These are phyloP conservation scores for Erodium maritimum DNA, from an alignment of 345 rosid species.

Conservation along the genomic window DNA sequence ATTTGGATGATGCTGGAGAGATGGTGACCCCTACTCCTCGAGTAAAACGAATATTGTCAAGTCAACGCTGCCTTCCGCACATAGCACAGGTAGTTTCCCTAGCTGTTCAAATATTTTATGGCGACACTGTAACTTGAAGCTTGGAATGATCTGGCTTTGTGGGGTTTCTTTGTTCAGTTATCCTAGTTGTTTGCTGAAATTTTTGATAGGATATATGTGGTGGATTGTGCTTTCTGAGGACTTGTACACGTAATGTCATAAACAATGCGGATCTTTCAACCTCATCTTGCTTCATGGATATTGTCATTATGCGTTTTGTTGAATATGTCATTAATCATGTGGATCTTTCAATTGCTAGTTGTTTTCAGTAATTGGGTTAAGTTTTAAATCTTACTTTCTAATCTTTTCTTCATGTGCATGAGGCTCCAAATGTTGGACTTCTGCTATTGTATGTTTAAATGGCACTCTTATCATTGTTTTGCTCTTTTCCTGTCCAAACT, in stretches of 20 bases:
- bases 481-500: constrained; percentile 4
- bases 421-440: not conserved
- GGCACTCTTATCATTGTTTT: not conserved
- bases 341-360: not conserved
- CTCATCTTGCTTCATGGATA: too few species aligned
- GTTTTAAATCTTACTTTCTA: not conserved
- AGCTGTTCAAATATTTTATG: not conserved
- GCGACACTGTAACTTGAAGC: not conserved
- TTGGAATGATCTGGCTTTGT: too few species aligned
- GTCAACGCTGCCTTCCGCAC: constrained; percentile 95
- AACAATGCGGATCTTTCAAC: too few species aligned
- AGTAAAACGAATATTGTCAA: constrained; percentile 89
- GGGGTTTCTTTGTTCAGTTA: too few species aligned
- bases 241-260: too few species aligned
- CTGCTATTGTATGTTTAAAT: not conserved
- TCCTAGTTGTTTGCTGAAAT: too few species aligned
- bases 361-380: not conserved
- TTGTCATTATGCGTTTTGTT: too few species aligned
- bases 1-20: constrained; percentile 99
- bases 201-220: too few species aligned
- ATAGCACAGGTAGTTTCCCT: constrained; percentile 68
- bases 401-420: not conserved
- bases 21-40: constrained; percentile 98
- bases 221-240: too few species aligned
- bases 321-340: not conserved